Base-by-base conservation (phyloP, 176 grass and related monocot species). In the Poa annua region DNA sequence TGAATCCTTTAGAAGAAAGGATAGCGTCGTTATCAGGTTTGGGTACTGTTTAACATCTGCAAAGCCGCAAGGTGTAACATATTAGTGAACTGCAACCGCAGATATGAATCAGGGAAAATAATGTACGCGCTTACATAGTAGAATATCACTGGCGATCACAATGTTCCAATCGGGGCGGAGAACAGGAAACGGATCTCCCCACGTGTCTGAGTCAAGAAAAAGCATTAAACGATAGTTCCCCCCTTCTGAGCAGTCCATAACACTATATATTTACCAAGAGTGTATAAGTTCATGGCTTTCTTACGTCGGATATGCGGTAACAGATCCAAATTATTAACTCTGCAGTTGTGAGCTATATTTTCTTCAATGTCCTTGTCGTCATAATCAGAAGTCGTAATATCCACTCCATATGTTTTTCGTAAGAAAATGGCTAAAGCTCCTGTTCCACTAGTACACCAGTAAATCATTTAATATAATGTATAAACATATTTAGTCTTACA, bases 371-470 rank as follows among this genome's bases (percentile, higher is more conserved):
- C 92, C 70, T 57, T 70, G 85, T 95, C 96, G 66, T 93, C 88
- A 38, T 92, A 98, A 79, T 98, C 96, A 79, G 92, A 93, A 0
- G 96, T 98, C 29, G 89, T 98, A 73, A 95, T 95, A 71, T 98
- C 92, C 29, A 98, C 84, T 36, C 63, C 71, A 85, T 93, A 88
- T 60, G 87, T 75, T 87, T 59, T 93, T 36, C 33, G 67, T 42
- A 95, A 79, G 85, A 95, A 98, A 65, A 95, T 91, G 4, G 96
- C 88, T 42, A 98, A 83, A 84, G 92, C 92, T 88, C 96, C 92
- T 14, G 92, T 98, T 59, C 92, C 96, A 86, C 96, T 98, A 47
- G 71, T 16, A 69, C 70, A 71, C 25, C 49, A 51, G 4, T 21
- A 36, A 61, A 52, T 71, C 51, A 42, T 57, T 71, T 71, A 41